Evolutionary conservation across 306 rosid species (phyloP), one percentile per base, ranked within the genome.

Genomic region (Fragaria vesca): DNA sequence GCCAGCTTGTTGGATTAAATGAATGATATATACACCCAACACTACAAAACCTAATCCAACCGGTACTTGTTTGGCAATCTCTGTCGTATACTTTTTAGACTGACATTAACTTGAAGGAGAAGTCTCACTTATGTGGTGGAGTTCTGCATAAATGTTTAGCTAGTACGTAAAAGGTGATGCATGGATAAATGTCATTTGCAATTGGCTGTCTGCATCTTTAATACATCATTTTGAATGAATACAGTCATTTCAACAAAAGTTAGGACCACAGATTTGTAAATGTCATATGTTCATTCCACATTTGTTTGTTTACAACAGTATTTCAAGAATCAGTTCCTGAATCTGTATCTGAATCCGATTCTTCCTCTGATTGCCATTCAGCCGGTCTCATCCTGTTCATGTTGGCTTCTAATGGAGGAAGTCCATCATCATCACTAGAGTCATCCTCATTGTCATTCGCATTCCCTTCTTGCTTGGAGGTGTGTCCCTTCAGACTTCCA

Each of bases 401-500:
- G 77, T 94, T 92, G 69, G 94, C 97, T 86, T 94, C 97, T 58
- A 92, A 55, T 16, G 98, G 98, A 69, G 97, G 92, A 50, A 95
- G 84, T 70, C 92, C 93, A 73, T 88, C 92, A 52, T 86, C 88
- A 12, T 88, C 88, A 13, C 93, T 88, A 0, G 76, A 71, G 69
- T 82, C 85, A 13, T n/a, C 48, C 76, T 84, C 86, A 67, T 17
- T 57, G 75, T 84, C 86, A 67, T 80, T 83, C 72, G 83, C 86
- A 54, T 78, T 83, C 83, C 77, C 94, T 72, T 71, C 79, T 75
- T 73, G 86, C 43, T 75, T 84, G 68, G 84, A 71, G 51, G 88
- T 66, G 47, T 72, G 74, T 66, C 66, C 62, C 36, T 26, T 80
- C 74, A 69, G 16, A 48, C 80, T 83, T 80, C 75, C 92, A 54